Base-by-base conservation (phyloP, 1,139 yeast genomes). In the Hyphopichia fennica region DNA sequence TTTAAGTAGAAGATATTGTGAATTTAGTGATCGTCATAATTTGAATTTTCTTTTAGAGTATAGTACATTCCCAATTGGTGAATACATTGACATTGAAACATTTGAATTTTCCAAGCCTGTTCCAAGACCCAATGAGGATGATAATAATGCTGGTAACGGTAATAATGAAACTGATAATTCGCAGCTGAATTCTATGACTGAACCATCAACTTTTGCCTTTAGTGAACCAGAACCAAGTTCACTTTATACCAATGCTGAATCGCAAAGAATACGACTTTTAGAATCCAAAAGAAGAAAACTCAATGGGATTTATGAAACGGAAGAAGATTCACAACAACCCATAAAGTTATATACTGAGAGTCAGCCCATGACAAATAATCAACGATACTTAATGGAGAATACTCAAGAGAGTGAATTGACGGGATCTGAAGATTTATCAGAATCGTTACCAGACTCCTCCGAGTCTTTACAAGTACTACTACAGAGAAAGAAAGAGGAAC, bases 311-410 rank as follows among this genome's bases (percentile, higher is more conserved):
- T 29, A 14, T 7, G 32, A 16, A 29, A 15, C 28, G 4, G 34
- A 18, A 13, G 34, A 18, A 17, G 34, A 31, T 31, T 31, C 34
- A 31, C 34, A 31, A 31, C 22, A 18, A 31, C 34, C 34, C 4
- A 31, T 31, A 4, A 9, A 11, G n/a, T 31, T 31, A 17, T 31
- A 31, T 31, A 31, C 34, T 22, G 34, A 31, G 5, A 31, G 18
- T 13, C 34, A 31, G 11, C 34, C 34, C 6, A 17, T 31, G 34
- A 16, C 20, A 8, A 31, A 11, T n/a, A 16, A 18, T 4, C 22
- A 18, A 11, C 11, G 3, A 16, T 18, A 17, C 34, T 31, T 25
- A n/a, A 25, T n/a, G n/a, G n/a, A n/a, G 10, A 8, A 8, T 10
- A 29, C 32, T 29, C 18, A 14, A 29, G 3, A 17, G 14, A 29